Base-by-base conservation (phyloP, 2,329 filamentous ascomycete species). In the Aspergillus brasiliensis region DNA sequence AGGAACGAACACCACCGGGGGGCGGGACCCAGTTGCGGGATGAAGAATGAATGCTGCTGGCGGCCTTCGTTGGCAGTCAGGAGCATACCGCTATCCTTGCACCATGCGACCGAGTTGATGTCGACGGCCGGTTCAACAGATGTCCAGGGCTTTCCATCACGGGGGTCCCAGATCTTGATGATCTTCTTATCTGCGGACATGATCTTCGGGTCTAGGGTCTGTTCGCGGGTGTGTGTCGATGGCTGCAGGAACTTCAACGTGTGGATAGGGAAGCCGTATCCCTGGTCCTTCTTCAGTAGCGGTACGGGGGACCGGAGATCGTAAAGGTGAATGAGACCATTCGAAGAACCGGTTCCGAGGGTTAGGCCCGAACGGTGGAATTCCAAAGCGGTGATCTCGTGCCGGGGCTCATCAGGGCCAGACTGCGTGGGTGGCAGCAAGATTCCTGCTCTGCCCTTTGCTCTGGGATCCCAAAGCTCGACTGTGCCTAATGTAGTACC, bases 1-100 rank as follows among this genome's bases (percentile, higher is more conserved):
- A 99, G 81, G 86, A 98, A 98, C 3, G 91, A 88, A 73, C 95
- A 98, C 95, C 95, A 99, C 71, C 87, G 91, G 0, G 95, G 96
- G 1, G 95, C 93, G 0, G 94, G 92, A 1, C 95, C 95, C 21
- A 98, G 85, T 71, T 96, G 92, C 2, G 94, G 94, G 55, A 98
- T 91, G 75, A 97, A 95, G 80, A 97, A 98, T 0, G 92, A 88
- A 76, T 98, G 93, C 73, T 97, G 93, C 67, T 97, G 92, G 68
- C 92, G 88, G 59, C 95, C 96, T 80, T 99, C 95, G 72, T 99
- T 99, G 40, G 96, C 95, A 3, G 94, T 98, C 56, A 99, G 82
- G 17, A 99, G 83, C 92, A 99, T 99, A 57, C 95, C 95, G 27
- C 88, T 93, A 68, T 96, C 88, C 65, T 90, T 92, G 73, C 91